Evolutionary conservation across 164 flowering plant genomes (phyloP), one percentile per base, ranked within the genome.

Genomic region (Piper longum): DNA sequence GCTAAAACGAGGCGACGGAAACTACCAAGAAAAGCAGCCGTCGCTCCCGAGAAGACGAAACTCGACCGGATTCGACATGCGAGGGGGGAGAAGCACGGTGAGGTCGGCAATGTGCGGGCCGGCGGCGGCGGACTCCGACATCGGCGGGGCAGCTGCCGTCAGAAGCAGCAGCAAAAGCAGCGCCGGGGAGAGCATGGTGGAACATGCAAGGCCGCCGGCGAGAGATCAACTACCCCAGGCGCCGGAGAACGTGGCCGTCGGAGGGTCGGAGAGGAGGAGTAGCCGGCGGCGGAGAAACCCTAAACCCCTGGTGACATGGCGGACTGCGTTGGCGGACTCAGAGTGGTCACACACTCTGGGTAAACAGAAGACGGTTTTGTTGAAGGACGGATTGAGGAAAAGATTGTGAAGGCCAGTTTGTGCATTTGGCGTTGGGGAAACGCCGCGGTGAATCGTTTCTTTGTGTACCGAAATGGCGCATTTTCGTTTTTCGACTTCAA

Each of bases 31-130:
- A 73, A 93, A 93, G 82, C 98, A 93, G 61, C 97, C 98, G 63
- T 84, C 97, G 60, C 85, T 86, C 48, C 89, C 98, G 56, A 78
- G 82, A 63, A 93, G 95, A 60, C 85, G 79, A 54, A 85, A 89
- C 78, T 89, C 95, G n/a, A 89, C 97, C 0, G 90, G 85, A 67
- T 83, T 62, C 40, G 91, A 86, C 90, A 89, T 93, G 52, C 72
- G 82, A 39, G 97, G 98, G 54, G 98, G 98, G 70, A 93, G 72
- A 41, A 93, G 78, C 4, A 93, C 75, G 71, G 90, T 93, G 13
- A 93, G 89, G 44, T 93, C 98, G 6, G 96, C 80, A 5, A 92
- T 80, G 74, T 92, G 98, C 3, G 98, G 98, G 7, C 98, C 98
- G 17, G 84, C 69, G 17, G 84, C 69, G 19, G 63, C 57, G 51